phyloP scores from a whole-genome alignment of 2,329 filamentous ascomycete genomes.

The Salinomyces thailandicus region DNA sequence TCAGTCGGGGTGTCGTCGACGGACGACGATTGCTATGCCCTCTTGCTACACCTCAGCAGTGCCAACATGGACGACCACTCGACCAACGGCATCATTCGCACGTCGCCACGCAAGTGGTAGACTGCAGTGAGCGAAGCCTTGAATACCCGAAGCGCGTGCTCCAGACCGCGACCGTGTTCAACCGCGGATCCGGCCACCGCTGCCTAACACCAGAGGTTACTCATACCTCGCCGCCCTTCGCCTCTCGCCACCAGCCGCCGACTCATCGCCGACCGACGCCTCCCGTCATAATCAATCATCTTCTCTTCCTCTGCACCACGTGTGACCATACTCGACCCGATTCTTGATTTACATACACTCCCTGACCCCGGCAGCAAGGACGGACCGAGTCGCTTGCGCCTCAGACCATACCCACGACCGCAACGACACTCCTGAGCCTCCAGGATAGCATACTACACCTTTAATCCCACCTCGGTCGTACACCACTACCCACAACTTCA shows the following conservation, averaged over 20 bases:
- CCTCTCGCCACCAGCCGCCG: not conserved
- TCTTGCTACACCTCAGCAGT: too few species aligned
- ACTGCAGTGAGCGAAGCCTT: too few species aligned
- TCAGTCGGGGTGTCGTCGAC: too few species aligned
- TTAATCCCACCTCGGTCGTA: conserved; percentile 4
- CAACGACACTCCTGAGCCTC: not conserved
- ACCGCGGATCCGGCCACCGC: too few species aligned
- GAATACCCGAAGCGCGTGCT: too few species aligned
- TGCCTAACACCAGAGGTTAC: not conserved
- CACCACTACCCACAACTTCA: conserved; percentile 3
- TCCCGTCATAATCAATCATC: not conserved
- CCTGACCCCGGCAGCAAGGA: conserved; percentile 7
- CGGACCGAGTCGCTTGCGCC: conserved; percentile 5
- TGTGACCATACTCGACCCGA: too few species aligned
- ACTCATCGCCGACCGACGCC: not conserved
- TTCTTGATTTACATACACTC: not conserved
- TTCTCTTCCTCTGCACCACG: not conserved
- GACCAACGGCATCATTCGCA: too few species aligned
- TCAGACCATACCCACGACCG: not conserved
- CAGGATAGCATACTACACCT: conserved; percentile 2
- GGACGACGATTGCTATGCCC: too few species aligned
- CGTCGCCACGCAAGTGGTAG: too few species aligned
- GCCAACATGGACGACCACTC: too few species aligned
- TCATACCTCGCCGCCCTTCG: not conserved
- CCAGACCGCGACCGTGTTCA: too few species aligned